Evolutionary conservation across 2,329 filamentous ascomycete genomes (phyloP), one percentile per base, ranked within the genome.

Genomic region (Pseudogymnoascus sp.): DNA sequence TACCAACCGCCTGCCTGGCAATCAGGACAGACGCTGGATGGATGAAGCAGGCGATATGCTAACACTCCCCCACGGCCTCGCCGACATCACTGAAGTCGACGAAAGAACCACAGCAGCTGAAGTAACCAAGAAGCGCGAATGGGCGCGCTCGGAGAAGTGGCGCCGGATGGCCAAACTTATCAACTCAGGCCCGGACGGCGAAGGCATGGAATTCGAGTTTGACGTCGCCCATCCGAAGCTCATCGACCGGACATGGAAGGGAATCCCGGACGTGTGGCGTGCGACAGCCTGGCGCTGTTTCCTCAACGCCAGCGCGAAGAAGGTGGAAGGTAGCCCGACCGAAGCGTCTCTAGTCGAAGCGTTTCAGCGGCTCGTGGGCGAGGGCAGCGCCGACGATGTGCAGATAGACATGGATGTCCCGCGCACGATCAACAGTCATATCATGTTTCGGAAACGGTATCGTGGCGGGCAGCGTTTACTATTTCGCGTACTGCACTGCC

Each of bases 331-430:
- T 64, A 85, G 83, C 60, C 34, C 59, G 21, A 80, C 85, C 0
- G 90, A 95, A 63, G 84, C 88, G 42, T 82, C 90, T 63, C 82
- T 97, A 59, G 85, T 91, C 40, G 80, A 82, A 43, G 80, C 84
- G 31, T 96, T 91, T 72, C 84, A 90, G 73, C 83, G 85, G 46
- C 82, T 96, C 28, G 88, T 96, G 71, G 79, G 86, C 14, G 78
- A 86, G 64, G 85, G 85, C 62, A 96, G 90, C 2, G 87, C 91
- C 0, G 95, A 99, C 72, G 95, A 99, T 74, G 87, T 93, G 21
- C 95, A 99, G 77, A 99, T 99, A 70, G 95, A 99, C 74, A 85
- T 97, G 46, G 95, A 99, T 74, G 95, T 99, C 16, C 95, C 95
- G 0, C 84, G 95, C 62, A 97, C 95, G 3, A 96, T 99, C 74